phyloP scores from a whole-genome alignment of 768 basidiomycete genomes.

The Crepidotus variabilis region DNA sequence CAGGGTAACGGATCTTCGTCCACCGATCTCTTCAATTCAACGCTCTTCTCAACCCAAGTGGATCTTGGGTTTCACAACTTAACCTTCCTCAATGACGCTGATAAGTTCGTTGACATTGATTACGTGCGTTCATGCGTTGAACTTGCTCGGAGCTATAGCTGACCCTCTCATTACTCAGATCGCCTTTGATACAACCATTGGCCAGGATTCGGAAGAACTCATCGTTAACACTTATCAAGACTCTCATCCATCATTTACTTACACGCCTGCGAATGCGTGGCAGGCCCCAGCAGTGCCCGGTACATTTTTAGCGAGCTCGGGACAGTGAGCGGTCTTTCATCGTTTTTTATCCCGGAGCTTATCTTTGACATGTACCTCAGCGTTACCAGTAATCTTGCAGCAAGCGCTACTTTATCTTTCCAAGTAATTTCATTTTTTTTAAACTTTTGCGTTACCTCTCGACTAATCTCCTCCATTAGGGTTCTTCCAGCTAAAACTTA shows the following conservation, averaged over 20 bases:
- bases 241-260: constrained; percentile 18
- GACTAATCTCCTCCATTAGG: no score
- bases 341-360: background rate
- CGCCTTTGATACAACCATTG: constrained; percentile 16
- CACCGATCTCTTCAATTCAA: constrained; percentile 4
- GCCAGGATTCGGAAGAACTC: constrained; percentile 14
- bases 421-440: constrained; percentile 6
- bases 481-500: no score
- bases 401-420: constrained; percentile 9
- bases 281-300: background rate
- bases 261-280: constrained; percentile 16
- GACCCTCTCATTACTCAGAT: constrained; percentile 8
- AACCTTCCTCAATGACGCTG: constrained; percentile 15
- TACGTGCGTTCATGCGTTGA: constrained; percentile 22
- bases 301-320: constrained; percentile 8
- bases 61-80: constrained; percentile 14
- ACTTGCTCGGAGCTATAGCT: background rate
- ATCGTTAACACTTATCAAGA: constrained; percentile 23
- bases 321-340: constrained; percentile 6
- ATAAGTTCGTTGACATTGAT: constrained; percentile 34
- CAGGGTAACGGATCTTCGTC: constrained; percentile 7
- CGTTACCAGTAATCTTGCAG: constrained; percentile 4
- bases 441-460: background rate
- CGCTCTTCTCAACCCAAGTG: constrained; percentile 2
- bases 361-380: background rate